Conservation (phyloP, 192 early-diverging fungal species). For the Phycomyces nitens region DNA sequence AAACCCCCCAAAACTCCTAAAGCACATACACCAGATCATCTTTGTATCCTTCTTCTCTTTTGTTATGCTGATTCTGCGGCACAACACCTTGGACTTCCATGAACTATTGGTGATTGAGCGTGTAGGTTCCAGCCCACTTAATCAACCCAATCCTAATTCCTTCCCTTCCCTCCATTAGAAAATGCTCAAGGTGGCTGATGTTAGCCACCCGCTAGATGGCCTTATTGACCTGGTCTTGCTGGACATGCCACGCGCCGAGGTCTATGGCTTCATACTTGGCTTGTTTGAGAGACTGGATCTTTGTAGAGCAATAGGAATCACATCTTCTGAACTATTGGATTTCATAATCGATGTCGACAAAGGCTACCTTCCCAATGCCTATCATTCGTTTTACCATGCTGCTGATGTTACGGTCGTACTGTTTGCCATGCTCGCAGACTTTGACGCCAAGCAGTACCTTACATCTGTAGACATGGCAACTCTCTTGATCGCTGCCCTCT, state of each 20-base stretch:
- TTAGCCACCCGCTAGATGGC: constrained; percentile 35
- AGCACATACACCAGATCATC: background rate
- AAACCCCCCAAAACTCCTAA: background rate
- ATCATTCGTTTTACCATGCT: constrained; percentile 91
- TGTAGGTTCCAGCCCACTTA: constrained; percentile 31
- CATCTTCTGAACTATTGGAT: constrained; percentile 68
- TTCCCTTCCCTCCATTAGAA: constrained; percentile 21
- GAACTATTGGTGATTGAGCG: constrained; percentile 58
- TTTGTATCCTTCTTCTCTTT: background rate
- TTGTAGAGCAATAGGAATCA: constrained; percentile 53
- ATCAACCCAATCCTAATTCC: background rate
- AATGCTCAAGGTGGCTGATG: constrained; percentile 49
- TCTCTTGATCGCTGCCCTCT: constrained; percentile 79
- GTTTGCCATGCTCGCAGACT: constrained; percentile 70
- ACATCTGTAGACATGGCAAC: constrained; percentile 68
- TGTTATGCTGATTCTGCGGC: constrained; percentile 44
- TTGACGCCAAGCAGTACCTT: constrained; percentile 64
- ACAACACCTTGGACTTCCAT: constrained; percentile 47
- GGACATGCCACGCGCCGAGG: constrained; percentile 63
- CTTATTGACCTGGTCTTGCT: constrained; percentile 58
- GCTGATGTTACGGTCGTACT: constrained; percentile 85
- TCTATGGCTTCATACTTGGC: constrained; percentile 80
- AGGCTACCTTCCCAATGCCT: constrained; percentile 83
- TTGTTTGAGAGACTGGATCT: constrained; percentile 70
- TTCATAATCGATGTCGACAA: constrained; percentile 81